A percentile compares a stretch with the other conserved stretches of the same genome.
phyloP scores from a whole-genome alignment of 2,329 filamentous ascomycete genomes.

The Aspergillus sp. region DNA sequence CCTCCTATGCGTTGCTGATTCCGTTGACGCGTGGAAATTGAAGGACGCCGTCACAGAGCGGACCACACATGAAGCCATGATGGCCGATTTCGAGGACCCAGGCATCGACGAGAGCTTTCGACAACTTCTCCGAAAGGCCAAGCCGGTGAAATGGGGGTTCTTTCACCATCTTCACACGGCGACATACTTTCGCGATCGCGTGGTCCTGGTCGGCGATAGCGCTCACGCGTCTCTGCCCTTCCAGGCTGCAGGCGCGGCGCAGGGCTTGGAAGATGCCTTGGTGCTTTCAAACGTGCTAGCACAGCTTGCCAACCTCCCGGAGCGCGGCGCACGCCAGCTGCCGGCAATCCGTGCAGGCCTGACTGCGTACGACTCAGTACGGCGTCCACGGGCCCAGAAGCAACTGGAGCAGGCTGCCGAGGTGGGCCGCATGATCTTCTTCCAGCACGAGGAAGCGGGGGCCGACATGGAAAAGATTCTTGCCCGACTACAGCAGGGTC shows the following conservation, averaged over 20 bases:
- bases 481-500: conserved; percentile 4
- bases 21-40: conserved; percentile 1
- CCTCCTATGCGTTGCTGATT: conserved; percentile 1
- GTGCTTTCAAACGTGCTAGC: conserved; percentile 26
- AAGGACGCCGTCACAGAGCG: conserved; percentile 7
- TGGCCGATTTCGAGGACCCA: conserved; percentile 6
- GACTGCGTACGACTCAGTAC: conserved; percentile 4
- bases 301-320: conserved; percentile 1
- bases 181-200: conserved; percentile 21
- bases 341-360: not conserved
- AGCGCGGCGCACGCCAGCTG: not conserved
- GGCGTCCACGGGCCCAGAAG: conserved; percentile 4
- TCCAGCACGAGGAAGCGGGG: conserved; percentile 8
- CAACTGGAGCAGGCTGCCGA: conserved; percentile 5
- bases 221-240: conserved; percentile 32
- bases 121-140: conserved; percentile 4
- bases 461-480: conserved; percentile 8
- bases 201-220: conserved; percentile 32
- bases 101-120: conserved; percentile 7
- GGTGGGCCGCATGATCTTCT: conserved; percentile 7
- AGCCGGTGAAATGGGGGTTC: conserved; percentile 6
- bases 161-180: conserved; percentile 28
- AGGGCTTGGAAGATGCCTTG: conserved; percentile 33
- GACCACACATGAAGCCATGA: conserved; percentile 7
- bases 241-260: conserved; percentile 31